phyloP scores from a whole-genome alignment of 768 basidiomycete species.

The Mycena indigotica region DNA sequence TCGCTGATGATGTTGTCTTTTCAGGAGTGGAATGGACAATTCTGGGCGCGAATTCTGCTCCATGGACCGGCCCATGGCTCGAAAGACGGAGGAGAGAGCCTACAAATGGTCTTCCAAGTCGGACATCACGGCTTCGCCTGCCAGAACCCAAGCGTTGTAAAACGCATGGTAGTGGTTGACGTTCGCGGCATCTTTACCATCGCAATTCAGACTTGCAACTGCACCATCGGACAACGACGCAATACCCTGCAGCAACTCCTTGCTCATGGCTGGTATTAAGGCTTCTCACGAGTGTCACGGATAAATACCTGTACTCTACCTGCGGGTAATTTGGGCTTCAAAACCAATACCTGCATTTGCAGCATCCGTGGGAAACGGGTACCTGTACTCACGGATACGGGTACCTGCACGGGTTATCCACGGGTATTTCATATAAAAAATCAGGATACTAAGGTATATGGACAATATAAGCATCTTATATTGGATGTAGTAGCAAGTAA shows the following conservation, averaged over 20 bases:
- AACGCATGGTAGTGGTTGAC: not conserved
- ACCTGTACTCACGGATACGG: too few species aligned
- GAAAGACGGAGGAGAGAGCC: not conserved
- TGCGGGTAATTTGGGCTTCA: too few species aligned
- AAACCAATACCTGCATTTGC: too few species aligned
- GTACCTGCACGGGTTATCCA: too few species aligned
- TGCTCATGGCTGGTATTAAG: conserved; percentile 5
- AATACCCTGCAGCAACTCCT: not conserved
- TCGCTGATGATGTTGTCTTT: not conserved
- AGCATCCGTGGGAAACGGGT: too few species aligned
- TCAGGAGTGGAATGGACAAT: not conserved
- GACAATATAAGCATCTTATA: too few species aligned
- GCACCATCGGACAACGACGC: not conserved
- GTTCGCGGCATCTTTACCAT: not conserved
- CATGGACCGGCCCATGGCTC: not conserved
- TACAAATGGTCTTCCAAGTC: not conserved
- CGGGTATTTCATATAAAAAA: too few species aligned
- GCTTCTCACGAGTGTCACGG: too few species aligned
- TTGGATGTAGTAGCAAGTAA: too few species aligned
- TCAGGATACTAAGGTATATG: too few species aligned
- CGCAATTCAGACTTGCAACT: not conserved
- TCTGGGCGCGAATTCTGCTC: not conserved
- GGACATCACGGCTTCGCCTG: not conserved
- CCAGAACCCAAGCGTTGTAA: not conserved
- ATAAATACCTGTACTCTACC: too few species aligned